A percentile compares a stretch with the other conserved stretches of the same genome.
These are phyloP conservation scores for Musa balbisiana DNA, from an alignment of 202 grass and related monocot species.

Conservation along the genomic window DNA sequence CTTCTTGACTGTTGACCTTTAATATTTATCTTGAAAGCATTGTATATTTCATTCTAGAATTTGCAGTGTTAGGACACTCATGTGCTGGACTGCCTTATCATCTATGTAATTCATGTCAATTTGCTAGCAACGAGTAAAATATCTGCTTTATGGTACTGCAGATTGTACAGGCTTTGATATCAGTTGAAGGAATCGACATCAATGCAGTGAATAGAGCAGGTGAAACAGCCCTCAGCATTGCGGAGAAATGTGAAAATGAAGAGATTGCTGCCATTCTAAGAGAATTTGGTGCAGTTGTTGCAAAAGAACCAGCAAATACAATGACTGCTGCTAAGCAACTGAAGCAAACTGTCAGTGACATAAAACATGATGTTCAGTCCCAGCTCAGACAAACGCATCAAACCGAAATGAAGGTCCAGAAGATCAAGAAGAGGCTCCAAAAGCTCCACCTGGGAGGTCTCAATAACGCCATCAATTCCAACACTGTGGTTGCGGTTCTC, in stretches of 20 bases:
- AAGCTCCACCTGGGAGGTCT: slow-evolving; percentile 11
- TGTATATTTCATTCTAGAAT: too few species aligned
- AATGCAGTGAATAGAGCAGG: slow-evolving; percentile 22
- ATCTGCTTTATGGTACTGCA: not conserved
- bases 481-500: slow-evolving; percentile 20
- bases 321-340: slow-evolving; percentile 2
- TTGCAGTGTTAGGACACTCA: too few species aligned
- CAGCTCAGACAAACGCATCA: slow-evolving; percentile 8
- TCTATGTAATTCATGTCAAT: too few species aligned
- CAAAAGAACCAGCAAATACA: slow-evolving; percentile 3
- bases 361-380: slow-evolving; percentile 24
- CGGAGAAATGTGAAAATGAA: slow-evolving; percentile 14
- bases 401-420: slow-evolving; percentile 17
- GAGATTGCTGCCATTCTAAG: not conserved
- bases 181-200: slow-evolving; percentile 11
- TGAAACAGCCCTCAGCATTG: slow-evolving; percentile 21
- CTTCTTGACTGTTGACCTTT: too few species aligned
- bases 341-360: slow-evolving; percentile 23
- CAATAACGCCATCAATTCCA: slow-evolving; percentile 25
- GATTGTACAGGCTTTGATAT: slow-evolving; percentile 17
- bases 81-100: too few species aligned
- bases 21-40: too few species aligned
- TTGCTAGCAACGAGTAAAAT: not conserved
- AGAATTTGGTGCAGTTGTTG: slow-evolving; percentile 16
- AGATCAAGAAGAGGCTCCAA: slow-evolving; percentile 15